phyloP scores from a whole-genome alignment of 2,329 filamentous ascomycete genomes.

The Exophiala calicioides region DNA sequence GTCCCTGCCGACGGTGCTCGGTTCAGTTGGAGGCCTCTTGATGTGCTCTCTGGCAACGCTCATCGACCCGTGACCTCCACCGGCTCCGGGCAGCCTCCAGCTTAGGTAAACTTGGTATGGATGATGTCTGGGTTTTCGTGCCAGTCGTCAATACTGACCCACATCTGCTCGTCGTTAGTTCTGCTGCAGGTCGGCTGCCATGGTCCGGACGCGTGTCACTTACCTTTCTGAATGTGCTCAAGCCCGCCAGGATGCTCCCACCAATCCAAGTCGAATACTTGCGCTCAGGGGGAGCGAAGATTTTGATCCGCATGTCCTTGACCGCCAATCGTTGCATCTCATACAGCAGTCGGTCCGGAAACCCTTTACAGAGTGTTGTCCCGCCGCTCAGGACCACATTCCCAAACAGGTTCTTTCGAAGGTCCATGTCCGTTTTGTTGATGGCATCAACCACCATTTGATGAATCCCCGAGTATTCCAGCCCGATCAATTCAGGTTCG shows the following conservation, averaged over 20 bases:
- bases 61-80: conserved; percentile 5
- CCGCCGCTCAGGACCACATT: conserved; percentile 98
- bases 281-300: conserved; percentile 93
- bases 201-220: conserved; percentile 34
- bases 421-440: conserved; percentile 89
- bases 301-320: conserved; percentile 99
- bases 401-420: conserved; percentile 88
- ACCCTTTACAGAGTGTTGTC: conserved; percentile 93
- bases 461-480: conserved; percentile 95
- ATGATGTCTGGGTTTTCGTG: conserved; percentile 99
- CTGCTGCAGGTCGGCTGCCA: conserved; percentile 5
- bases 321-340: conserved; percentile 93
- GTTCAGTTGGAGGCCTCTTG: not conserved
- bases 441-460: conserved; percentile 98
- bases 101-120: conserved; percentile 90
- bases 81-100: not conserved
- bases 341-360: conserved; percentile 85
- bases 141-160: conserved; percentile 99
- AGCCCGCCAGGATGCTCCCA: conserved; percentile 90
- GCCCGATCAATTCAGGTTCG: conserved; percentile 92
- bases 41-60: not conserved
- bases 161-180: conserved; percentile 69
- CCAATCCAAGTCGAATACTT: conserved; percentile 99
- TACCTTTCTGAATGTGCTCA: conserved; percentile 98
- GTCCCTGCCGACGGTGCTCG: not conserved